A percentile compares a stretch with the other conserved stretches of the same genome.
Evolutionary conservation across 306 rosid species (phyloP).

Genomic region (Inga laurina): DNA sequence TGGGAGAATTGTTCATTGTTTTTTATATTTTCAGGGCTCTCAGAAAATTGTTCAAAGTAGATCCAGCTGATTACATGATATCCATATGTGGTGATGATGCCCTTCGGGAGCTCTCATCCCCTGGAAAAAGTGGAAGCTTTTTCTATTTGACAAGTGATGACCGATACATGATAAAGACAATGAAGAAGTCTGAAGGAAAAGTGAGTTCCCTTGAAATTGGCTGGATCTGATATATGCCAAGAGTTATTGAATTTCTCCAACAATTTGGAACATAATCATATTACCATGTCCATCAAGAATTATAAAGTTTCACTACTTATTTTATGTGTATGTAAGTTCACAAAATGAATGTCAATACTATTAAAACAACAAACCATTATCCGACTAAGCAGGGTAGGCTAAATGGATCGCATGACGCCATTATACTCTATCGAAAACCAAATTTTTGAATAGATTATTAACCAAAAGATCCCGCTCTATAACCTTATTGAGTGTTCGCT

Average conservation of each 20-base stretch:
- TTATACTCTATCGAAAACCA: no score
- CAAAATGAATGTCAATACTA: not conserved
- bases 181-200: slow-evolving; percentile 93
- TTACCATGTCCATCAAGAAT: slow-evolving; percentile 17
- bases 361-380: no score
- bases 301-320: not conserved
- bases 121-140: slow-evolving; percentile 99
- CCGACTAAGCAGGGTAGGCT: no score
- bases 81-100: slow-evolving; percentile 97
- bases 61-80: slow-evolving; percentile 97
- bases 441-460: no score
- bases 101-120: slow-evolving; percentile 95
- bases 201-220: slow-evolving; percentile 53
- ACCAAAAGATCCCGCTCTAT: no score
- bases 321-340: not conserved
- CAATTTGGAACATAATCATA: not conserved
- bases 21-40: slow-evolving; percentile 74
- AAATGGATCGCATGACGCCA: no score
- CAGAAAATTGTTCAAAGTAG: slow-evolving; percentile 91
- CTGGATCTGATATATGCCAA: slow-evolving; percentile 12
- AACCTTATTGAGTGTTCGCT: no score
- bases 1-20: slow-evolving; percentile 12
- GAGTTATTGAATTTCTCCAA: slow-evolving; percentile 25
- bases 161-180: slow-evolving; percentile 97
- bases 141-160: slow-evolving; percentile 95